Evolutionary conservation across 495 filamentous ascomycete genomes (phyloP).

Genomic region (Platismatia glauca): DNA sequence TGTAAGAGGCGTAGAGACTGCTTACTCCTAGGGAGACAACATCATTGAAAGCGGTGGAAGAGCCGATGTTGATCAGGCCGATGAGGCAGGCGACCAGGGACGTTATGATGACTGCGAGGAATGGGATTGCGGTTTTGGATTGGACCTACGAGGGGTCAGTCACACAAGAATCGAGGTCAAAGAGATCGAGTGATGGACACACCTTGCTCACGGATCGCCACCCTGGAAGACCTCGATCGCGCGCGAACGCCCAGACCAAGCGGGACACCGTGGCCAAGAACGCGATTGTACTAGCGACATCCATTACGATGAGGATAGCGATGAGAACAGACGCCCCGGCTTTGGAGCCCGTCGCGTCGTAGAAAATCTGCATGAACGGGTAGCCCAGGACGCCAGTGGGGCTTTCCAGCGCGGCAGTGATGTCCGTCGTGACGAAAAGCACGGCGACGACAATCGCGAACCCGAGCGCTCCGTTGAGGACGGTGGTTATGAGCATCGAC

Average conservation of each 20-base stretch:
- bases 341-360: conserved; percentile 33
- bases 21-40: conserved; percentile 37
- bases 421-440: conserved; percentile 40
- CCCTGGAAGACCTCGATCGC: conserved; percentile 45
- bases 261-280: conserved; percentile 43
- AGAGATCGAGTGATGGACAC: conserved; percentile 13
- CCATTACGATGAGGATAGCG: conserved; percentile 36
- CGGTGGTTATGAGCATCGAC: conserved; percentile 37
- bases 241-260: conserved; percentile 47
- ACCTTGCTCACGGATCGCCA: conserved; percentile 37
- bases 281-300: conserved; percentile 35
- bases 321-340: conserved; percentile 38
- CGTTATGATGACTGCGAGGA: conserved; percentile 35
- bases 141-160: conserved; percentile 25
- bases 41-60: conserved; percentile 39
- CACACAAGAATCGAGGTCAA: neutral
- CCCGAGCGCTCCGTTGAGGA: conserved; percentile 42
- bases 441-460: conserved; percentile 43
- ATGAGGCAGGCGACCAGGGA: conserved; percentile 32
- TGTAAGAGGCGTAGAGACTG: conserved; percentile 38
- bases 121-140: conserved; percentile 30
- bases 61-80: conserved; percentile 40
- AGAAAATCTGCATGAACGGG: conserved; percentile 45
- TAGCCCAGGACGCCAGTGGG: conserved; percentile 38
- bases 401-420: conserved; percentile 30